Evolutionary conservation across 2,329 filamentous ascomycete species (phyloP).

Genomic region (Fusarium sulawesiense): DNA sequence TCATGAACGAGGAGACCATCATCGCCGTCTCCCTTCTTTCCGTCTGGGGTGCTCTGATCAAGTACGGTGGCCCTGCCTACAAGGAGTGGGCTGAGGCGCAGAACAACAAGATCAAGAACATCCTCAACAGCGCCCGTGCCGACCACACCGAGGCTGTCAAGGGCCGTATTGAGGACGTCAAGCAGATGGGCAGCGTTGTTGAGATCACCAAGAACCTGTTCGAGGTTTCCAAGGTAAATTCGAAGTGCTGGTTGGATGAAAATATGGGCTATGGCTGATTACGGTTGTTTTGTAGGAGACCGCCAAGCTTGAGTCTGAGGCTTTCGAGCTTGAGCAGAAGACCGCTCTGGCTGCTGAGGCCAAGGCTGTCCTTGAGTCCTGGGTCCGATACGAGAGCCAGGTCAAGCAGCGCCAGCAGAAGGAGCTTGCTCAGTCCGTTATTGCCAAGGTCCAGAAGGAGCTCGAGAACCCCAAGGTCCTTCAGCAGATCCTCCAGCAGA

Average conservation of each 20-base stretch:
- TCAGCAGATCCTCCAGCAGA: conserved; percentile 98
- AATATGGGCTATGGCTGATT: conserved; percentile 36
- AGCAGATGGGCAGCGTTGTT: conserved; percentile 94
- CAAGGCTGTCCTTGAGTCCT: conserved; percentile 95
- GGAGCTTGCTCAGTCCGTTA: conserved; percentile 92
- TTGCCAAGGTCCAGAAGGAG: conserved; percentile 98
- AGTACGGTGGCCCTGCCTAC: conserved; percentile 94
- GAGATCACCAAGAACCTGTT: conserved; percentile 98
- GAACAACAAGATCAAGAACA: conserved; percentile 91
- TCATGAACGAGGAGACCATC: conserved; percentile 98
- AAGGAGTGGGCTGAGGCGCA: conserved; percentile 90
- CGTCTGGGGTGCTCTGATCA: conserved; percentile 92
- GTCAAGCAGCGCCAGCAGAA: conserved; percentile 99
- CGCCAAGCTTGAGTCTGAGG: conserved; percentile 93
- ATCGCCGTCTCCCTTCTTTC: conserved; percentile 91
- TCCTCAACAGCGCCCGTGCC: conserved; percentile 91
- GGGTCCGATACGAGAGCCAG: conserved; percentile 98
- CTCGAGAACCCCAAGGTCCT: conserved; percentile 97
- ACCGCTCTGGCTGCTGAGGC: conserved; percentile 92
- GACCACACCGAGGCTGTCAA: conserved; percentile 97
- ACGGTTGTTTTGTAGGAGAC: conserved; percentile 76
- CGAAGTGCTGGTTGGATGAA: conserved; percentile 16
- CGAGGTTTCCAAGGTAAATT: conserved; percentile 92
- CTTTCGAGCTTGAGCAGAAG: conserved; percentile 96
- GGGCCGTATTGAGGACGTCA: conserved; percentile 90